phyloP scores from a whole-genome alignment of 768 basidiomycete species.

The Epithele typhae region DNA sequence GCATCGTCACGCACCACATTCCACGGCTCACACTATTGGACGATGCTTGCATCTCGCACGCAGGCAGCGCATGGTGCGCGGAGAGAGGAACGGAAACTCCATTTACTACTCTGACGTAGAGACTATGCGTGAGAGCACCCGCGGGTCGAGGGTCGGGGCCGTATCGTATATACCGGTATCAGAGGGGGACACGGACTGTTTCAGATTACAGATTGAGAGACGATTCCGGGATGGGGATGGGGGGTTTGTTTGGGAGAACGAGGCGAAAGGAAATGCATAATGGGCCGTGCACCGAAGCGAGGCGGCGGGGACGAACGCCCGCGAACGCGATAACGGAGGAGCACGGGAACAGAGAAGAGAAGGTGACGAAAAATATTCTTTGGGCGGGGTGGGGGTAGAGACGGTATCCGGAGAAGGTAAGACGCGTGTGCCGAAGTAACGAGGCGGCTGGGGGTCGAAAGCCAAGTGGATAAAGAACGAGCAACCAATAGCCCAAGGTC shows the following conservation, averaged over 20 bases:
- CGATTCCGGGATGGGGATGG: neutral
- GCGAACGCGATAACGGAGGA: neutral
- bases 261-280: neutral
- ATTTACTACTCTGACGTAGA: too few relatives aligned
- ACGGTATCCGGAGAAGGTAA: neutral
- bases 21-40: too few relatives aligned
- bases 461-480: conserved; percentile 47
- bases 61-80: too few relatives aligned
- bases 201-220: neutral
- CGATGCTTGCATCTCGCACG: too few relatives aligned
- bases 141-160: too few relatives aligned
- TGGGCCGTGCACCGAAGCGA: neutral
- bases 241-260: neutral
- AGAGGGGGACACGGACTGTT: neutral
- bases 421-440: neutral
- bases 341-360: neutral
- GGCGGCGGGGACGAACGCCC: neutral
- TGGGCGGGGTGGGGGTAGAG: conserved; percentile 1
- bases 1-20: too few relatives aligned
- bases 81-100: too few relatives aligned
- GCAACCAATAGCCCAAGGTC: conserved; percentile 64
- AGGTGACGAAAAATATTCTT: neutral
- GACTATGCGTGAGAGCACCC: too few relatives aligned
- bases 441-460: conserved; percentile 19
- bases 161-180: too few relatives aligned